Evolutionary conservation across 208 protist genomes (phyloP).

Genomic region (Leishmania turanica): DNA sequence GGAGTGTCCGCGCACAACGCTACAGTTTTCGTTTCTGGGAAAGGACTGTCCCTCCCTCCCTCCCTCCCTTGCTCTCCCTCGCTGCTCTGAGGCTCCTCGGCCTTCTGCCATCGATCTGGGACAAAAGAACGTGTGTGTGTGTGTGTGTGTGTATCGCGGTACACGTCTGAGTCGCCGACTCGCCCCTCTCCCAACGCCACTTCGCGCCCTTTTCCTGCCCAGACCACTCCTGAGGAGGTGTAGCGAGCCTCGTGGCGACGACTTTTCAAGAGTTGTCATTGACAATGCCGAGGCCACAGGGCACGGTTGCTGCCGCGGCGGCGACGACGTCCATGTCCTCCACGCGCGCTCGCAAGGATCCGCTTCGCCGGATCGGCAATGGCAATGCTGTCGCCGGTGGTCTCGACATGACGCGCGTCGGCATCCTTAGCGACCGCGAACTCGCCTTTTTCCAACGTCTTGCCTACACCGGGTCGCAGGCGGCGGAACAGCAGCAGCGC

Average conservation of each 20-base stretch:
- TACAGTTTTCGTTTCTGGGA: background rate
- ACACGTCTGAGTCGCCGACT: background rate
- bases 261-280: background rate
- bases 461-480: constrained; percentile 23
- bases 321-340: constrained; percentile 8
- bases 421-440: constrained; percentile 76
- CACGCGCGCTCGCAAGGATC: constrained; percentile 71
- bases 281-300: background rate
- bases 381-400: constrained; percentile 87
- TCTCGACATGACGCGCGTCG: constrained; percentile 50
- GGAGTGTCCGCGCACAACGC: background rate
- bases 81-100: background rate
- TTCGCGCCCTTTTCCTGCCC: background rate
- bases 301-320: background rate
- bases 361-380: constrained; percentile 61
- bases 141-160: background rate
- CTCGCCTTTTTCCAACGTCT: constrained; percentile 68
- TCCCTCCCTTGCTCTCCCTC: background rate
- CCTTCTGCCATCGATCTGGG: background rate
- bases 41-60: background rate
- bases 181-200: background rate
- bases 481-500: constrained; percentile 33
- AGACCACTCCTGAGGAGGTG: background rate
- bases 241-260: background rate
- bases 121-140: background rate